phyloP scores from a whole-genome alignment of 805 yeast genomes.

The Wickerhamiella sorbophila region DNA sequence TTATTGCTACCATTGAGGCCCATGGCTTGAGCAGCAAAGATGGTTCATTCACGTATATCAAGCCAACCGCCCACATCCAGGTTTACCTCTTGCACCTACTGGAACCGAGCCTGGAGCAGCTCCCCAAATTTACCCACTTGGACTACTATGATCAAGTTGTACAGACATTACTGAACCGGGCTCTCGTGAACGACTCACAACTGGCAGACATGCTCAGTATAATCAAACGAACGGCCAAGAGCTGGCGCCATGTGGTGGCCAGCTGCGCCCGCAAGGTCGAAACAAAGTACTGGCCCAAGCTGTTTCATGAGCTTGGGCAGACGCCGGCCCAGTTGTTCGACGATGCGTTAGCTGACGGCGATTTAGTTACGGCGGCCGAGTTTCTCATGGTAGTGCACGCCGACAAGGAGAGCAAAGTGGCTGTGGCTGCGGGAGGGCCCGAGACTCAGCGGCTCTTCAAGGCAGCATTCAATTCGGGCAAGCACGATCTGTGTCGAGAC shows the following conservation, averaged over 20 bases:
- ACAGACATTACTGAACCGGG: slow-evolving; percentile 28
- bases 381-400: slow-evolving; percentile 28
- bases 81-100: slow-evolving; percentile 24
- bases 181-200: slow-evolving; percentile 18
- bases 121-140: slow-evolving; percentile 21
- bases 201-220: slow-evolving; percentile 1
- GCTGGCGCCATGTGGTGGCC: slow-evolving; percentile 24
- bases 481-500: slow-evolving; percentile 27
- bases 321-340: slow-evolving; percentile 24
- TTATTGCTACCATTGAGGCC: slow-evolving; percentile 37
- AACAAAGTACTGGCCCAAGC: slow-evolving; percentile 36
- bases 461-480: slow-evolving; percentile 23
- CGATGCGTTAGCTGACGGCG: slow-evolving; percentile 22
- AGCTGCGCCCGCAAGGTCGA: slow-evolving; percentile 47
- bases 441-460: slow-evolving; percentile 23
- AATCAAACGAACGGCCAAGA: not conserved
- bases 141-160: slow-evolving; percentile 30
- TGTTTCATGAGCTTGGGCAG: slow-evolving; percentile 27
- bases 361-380: slow-evolving; percentile 29
- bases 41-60: slow-evolving; percentile 23
- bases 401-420: slow-evolving; percentile 13
- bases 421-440: slow-evolving; percentile 5
- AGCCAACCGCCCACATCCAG: slow-evolving; percentile 21
- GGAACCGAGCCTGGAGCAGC: slow-evolving; percentile 21
- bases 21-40: slow-evolving; percentile 27